Percentiles rank a stretch among this genome's conserved stretches.
These are phyloP conservation scores for Corniculantispora saksenae DNA, from an alignment of 2,329 filamentous ascomycete genomes.

Conservation along the genomic window DNA sequence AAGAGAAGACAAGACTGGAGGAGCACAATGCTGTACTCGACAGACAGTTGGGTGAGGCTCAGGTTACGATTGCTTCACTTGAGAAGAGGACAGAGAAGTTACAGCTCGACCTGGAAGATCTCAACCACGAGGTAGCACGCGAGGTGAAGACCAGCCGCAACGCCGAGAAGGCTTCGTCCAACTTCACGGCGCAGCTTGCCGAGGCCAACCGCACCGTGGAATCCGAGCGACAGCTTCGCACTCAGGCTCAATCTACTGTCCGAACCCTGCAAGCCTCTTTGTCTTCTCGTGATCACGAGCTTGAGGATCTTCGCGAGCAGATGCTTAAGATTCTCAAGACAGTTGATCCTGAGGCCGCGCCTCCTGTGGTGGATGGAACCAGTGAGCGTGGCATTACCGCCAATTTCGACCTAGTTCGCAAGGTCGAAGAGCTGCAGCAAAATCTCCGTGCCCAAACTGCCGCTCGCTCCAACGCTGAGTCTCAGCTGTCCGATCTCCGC, in stretches of 20 bases:
- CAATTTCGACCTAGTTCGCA: constrained; percentile 82
- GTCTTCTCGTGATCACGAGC: constrained; percentile 77
- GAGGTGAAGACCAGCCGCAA: constrained; percentile 88
- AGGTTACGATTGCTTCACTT: constrained; percentile 77
- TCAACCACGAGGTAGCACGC: constrained; percentile 86
- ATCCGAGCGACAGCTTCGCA: constrained; percentile 81
- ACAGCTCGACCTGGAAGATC: constrained; percentile 81
- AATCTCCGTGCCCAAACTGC: constrained; percentile 82
- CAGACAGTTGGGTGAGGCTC: constrained; percentile 82
- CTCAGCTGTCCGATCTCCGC: constrained; percentile 76
- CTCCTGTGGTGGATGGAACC: constrained; percentile 58
- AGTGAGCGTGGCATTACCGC: constrained; percentile 68
- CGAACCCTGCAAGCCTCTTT: constrained; percentile 78
- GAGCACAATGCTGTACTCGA: constrained; percentile 79
- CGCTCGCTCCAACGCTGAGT: constrained; percentile 78
- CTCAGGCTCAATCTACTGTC: constrained; percentile 82
- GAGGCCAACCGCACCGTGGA: constrained; percentile 89
- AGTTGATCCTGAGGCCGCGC: constrained; percentile 75
- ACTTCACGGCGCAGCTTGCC: constrained; percentile 77
- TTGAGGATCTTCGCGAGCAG: constrained; percentile 77
- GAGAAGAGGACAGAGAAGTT: constrained; percentile 96
- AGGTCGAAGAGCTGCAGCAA: constrained; percentile 85
- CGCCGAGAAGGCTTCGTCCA: constrained; percentile 85
- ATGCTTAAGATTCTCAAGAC: constrained; percentile 81
- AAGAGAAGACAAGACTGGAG: constrained; percentile 80